Conservation (phyloP, 208 protist species). For the Crithidia expoeki region DNA sequence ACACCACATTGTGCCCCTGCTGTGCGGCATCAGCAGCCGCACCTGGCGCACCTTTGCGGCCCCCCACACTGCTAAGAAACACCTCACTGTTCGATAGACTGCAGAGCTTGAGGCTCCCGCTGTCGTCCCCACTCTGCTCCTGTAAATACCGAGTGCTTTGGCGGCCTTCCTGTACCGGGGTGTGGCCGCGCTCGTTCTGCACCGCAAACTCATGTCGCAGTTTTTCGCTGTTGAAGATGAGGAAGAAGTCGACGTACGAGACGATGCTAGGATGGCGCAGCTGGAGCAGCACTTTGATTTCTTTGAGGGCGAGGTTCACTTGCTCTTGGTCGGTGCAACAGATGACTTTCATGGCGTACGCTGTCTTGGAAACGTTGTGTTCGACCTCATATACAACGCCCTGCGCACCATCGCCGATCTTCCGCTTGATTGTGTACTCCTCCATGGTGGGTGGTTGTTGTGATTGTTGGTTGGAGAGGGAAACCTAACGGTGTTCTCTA, state of each 20-base stretch:
- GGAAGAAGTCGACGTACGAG: constrained; percentile 88
- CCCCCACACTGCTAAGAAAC: constrained; percentile 1
- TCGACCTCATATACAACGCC: constrained; percentile 79
- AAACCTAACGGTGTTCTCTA: too few relatives aligned
- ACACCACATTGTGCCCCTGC: not conserved
- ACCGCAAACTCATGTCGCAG: constrained; percentile 51
- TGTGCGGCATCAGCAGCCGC: too few relatives aligned
- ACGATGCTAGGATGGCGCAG: constrained; percentile 83
- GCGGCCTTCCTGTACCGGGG: constrained; percentile 13
- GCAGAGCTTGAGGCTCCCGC: constrained; percentile 25
- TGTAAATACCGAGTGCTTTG: not conserved
- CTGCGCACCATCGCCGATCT: constrained; percentile 82
- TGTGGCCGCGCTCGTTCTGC: constrained; percentile 18
- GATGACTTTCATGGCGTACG: constrained; percentile 89
- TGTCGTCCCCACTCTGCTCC: not conserved
- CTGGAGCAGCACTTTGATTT: constrained; percentile 86
- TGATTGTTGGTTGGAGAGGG: too few relatives aligned
- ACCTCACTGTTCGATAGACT: constrained; percentile 35
- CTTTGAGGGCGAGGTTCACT: constrained; percentile 81
- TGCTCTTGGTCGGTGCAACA: constrained; percentile 62
- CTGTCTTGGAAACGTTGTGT: constrained; percentile 49
- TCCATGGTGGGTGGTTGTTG: too few relatives aligned
- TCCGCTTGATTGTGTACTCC: constrained; percentile 67
- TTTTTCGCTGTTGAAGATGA: constrained; percentile 75
- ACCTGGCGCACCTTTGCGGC: not conserved